Evolutionary conservation across 2,329 filamentous ascomycete genomes (phyloP).

Genomic region (Trichoderma sp.): DNA sequence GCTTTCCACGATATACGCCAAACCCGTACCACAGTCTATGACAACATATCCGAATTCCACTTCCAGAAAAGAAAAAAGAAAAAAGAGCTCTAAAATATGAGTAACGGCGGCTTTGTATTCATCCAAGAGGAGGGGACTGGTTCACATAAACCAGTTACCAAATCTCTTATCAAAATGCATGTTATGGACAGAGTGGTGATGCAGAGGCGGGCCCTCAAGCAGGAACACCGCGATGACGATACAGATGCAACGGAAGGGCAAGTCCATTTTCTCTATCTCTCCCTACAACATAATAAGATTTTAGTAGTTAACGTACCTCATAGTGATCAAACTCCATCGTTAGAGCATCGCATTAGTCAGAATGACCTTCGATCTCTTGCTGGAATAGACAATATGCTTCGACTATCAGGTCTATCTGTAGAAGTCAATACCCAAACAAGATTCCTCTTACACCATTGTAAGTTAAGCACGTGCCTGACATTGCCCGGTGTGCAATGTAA

Average conservation of each 20-base stretch:
- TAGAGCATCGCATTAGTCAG: neutral
- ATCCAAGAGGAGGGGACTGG: constrained; percentile 4
- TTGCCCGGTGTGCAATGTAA: neutral
- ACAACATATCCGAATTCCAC: neutral
- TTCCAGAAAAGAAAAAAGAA: neutral
- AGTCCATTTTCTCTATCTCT: neutral
- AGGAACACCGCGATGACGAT: neutral
- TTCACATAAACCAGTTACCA: neutral
- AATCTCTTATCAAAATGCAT: constrained; percentile 4
- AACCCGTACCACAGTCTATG: neutral
- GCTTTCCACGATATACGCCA: neutral
- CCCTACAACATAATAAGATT: no score
- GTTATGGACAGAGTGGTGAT: constrained; percentile 9
- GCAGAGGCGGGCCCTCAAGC: neutral
- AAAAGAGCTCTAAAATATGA: neutral
- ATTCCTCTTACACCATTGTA: neutral
- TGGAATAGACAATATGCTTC: neutral
- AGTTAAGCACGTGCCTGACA: neutral
- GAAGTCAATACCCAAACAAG: neutral
- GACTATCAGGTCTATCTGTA: neutral
- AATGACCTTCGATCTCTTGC: neutral
- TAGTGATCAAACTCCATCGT: neutral
- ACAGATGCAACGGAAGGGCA: neutral
- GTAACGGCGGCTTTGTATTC: neutral
- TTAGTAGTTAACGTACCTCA: neutral